These are phyloP conservation scores for Priceomyces castillae DNA, from an alignment of 805 yeast genomes.

Conservation along the genomic window DNA sequence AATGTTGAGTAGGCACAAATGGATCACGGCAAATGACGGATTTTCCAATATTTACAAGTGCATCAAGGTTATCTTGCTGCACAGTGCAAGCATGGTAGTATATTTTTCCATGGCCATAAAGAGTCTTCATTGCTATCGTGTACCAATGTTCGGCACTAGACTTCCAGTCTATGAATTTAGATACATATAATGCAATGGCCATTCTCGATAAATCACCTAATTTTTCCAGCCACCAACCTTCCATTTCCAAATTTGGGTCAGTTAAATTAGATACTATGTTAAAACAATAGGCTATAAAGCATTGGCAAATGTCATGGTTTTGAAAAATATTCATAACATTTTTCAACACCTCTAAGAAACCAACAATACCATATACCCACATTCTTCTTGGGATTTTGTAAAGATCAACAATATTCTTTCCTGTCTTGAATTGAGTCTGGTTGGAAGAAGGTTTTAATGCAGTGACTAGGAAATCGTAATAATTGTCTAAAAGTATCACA, in stretches of 20 bases:
- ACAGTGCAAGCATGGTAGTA: slow-evolving; percentile 88
- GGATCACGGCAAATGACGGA: slow-evolving; percentile 79
- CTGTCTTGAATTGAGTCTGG: slow-evolving; percentile 58
- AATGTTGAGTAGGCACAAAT: slow-evolving; percentile 79
- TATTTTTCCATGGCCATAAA: slow-evolving; percentile 80
- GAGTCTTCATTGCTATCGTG: slow-evolving; percentile 63
- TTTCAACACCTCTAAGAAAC: slow-evolving; percentile 72
- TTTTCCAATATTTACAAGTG: slow-evolving; percentile 75
- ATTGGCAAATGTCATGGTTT: slow-evolving; percentile 76
- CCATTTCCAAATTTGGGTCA: slow-evolving; percentile 55
- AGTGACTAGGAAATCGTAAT: slow-evolving; percentile 67
- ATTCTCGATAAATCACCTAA: slow-evolving; percentile 82
- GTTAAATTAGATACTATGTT: slow-evolving; percentile 54
- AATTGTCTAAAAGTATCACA: slow-evolving; percentile 62
- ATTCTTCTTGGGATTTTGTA: slow-evolving; percentile 75
- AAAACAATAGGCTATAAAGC: slow-evolving; percentile 72
- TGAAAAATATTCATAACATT: slow-evolving; percentile 69
- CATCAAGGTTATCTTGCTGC: slow-evolving; percentile 72
- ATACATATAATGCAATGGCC: slow-evolving; percentile 82
- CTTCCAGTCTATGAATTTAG: slow-evolving; percentile 83
- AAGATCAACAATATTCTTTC: slow-evolving; percentile 71
- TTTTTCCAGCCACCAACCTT: slow-evolving; percentile 81
- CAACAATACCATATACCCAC: slow-evolving; percentile 86
- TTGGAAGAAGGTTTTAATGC: slow-evolving; percentile 62
- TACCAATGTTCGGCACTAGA: slow-evolving; percentile 83